phyloP scores from a whole-genome alignment of 2,329 filamentous ascomycete species.

The Nothophoma quercina region DNA sequence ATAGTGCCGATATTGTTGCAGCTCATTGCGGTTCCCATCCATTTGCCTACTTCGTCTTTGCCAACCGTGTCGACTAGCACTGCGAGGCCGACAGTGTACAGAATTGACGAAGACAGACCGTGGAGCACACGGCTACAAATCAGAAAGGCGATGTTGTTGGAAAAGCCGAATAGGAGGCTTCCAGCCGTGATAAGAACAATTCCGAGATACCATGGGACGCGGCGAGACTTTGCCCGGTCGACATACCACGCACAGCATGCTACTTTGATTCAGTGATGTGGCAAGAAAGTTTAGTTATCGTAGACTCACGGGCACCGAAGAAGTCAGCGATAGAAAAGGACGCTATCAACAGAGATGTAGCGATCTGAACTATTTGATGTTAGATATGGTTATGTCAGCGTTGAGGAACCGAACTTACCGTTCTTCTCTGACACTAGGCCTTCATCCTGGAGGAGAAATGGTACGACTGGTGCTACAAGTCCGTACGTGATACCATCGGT shows the following conservation, averaged over 20 bases:
- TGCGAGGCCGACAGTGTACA: conserved; percentile 25
- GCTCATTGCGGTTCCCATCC: conserved; percentile 25
- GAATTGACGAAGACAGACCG: conserved; percentile 22
- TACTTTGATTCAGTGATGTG: neutral
- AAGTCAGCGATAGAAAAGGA: neutral
- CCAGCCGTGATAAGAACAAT: conserved; percentile 21
- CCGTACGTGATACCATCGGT: conserved; percentile 23
- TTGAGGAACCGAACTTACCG: neutral
- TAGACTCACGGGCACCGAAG: conserved; percentile 1
- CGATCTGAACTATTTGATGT: neutral
- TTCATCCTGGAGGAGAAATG: conserved; percentile 21
- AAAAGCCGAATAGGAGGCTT: conserved; percentile 22
- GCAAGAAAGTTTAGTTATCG: neutral
- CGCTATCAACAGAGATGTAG: neutral
- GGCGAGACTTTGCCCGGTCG: conserved; percentile 18
- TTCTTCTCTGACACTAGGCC: neutral
- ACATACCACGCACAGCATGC: conserved; percentile 24
- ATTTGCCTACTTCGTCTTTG: conserved; percentile 22
- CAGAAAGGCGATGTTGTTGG: conserved; percentile 20
- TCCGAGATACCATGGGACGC: conserved; percentile 19
- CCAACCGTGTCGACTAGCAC: conserved; percentile 22
- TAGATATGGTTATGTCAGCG: neutral
- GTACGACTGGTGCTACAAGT: conserved; percentile 20
- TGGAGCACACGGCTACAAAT: conserved; percentile 22
- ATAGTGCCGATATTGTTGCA: conserved; percentile 25